Evolutionary conservation across 2,329 filamentous ascomycete genomes (phyloP).

Genomic region (Colletotrichum neosansevieriae): DNA sequence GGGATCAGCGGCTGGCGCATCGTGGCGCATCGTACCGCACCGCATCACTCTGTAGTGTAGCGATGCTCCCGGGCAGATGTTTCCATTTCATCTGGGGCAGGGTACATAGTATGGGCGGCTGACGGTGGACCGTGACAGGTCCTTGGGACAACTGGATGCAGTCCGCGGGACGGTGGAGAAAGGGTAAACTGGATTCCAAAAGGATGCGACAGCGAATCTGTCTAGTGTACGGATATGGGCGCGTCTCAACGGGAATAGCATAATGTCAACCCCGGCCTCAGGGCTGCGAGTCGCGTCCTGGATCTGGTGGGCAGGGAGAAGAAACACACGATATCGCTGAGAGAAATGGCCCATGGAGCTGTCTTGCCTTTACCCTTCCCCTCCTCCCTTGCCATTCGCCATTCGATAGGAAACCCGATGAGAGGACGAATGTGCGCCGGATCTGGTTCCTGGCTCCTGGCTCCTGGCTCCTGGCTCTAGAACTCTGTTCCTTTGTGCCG

Average conservation of each 20-base stretch:
- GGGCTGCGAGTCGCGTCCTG: no score
- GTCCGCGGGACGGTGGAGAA: no score
- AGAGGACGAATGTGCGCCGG: not conserved
- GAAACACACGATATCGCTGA: no score
- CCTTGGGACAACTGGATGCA: not conserved
- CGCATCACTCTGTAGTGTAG: not conserved
- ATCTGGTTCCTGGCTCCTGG: constrained; percentile 10
- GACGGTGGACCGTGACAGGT: constrained; percentile 30
- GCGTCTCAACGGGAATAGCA: not conserved
- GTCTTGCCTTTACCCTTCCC: no score
- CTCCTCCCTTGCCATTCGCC: no score
- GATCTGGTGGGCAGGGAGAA: no score
- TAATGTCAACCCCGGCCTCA: not conserved
- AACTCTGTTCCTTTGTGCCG: not conserved
- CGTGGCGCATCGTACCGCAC: no score
- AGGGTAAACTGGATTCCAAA: no score
- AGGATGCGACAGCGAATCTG: not conserved
- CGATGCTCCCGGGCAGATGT: constrained; percentile 9
- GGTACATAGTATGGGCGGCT: not conserved
- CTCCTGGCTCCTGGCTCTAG: not conserved
- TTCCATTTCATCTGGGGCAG: not conserved
- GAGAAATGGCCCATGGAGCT: no score
- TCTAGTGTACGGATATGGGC: no score
- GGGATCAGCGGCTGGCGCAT: no score
- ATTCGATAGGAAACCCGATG: not conserved